These are phyloP conservation scores for Hyphopichia pseudoburtonii DNA, from an alignment of 1,139 yeast species.

Conservation along the genomic window DNA sequence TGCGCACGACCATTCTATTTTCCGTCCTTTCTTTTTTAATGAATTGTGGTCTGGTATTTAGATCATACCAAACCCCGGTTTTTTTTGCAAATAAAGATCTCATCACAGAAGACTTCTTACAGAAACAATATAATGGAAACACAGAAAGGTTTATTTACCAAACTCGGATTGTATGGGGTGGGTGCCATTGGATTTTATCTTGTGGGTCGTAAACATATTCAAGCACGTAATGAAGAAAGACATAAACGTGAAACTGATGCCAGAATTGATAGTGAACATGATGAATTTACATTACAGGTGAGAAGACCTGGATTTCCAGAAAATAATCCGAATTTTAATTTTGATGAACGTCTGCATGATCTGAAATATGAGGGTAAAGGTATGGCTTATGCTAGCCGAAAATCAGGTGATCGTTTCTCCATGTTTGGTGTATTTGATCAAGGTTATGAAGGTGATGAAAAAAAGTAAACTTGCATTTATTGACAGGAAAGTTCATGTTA, in stretches of 20 bases:
- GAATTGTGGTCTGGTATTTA: too few relatives aligned
- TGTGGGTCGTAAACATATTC: conserved; percentile 40
- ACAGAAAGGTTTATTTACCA: conserved; percentile 32
- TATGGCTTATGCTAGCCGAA: conserved; percentile 53
- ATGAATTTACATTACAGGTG: conserved; percentile 31
- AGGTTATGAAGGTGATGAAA: conserved; percentile 12
- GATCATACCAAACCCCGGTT: too few relatives aligned
- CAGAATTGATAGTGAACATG: conserved; percentile 27
- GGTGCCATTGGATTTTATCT: conserved; percentile 33
- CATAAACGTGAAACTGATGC: conserved; percentile 42
- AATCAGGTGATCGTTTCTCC: conserved; percentile 46
- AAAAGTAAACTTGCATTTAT: too few relatives aligned
- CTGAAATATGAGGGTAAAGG: conserved; percentile 71
- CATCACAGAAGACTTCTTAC: too few relatives aligned
- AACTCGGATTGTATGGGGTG: conserved; percentile 34
- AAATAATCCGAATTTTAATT: conserved; percentile 27
- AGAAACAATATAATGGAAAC: too few relatives aligned
- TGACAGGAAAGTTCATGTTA: too few relatives aligned
- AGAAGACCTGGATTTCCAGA: conserved; percentile 39
- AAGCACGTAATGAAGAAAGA: conserved; percentile 33
- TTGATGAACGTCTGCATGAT: conserved; percentile 50
- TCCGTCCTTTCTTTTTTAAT: too few relatives aligned
- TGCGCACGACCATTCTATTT: too few relatives aligned
- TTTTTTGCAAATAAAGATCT: too few relatives aligned
- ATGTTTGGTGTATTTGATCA: conserved; percentile 31